Percentiles rank a stretch among this genome's conserved stretches.
phyloP scores from a whole-genome alignment of 495 filamentous ascomycete genomes.

The Penicillium waksmanii region DNA sequence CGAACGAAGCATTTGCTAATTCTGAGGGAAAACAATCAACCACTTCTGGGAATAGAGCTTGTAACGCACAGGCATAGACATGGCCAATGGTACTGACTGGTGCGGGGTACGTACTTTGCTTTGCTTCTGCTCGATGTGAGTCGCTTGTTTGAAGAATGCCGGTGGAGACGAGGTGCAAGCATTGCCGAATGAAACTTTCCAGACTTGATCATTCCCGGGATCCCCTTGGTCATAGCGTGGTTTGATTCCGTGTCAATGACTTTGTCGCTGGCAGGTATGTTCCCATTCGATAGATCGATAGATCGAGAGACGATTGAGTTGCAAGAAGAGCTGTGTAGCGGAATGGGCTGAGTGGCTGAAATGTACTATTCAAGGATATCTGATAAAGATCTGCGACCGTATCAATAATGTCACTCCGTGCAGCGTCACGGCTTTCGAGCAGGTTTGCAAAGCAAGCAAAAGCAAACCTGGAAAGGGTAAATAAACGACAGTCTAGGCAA shows the following conservation, averaged over 20 bases:
- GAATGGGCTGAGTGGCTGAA: too few relatives aligned
- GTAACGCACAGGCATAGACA: not conserved
- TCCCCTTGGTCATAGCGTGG: slow-evolving; percentile 3
- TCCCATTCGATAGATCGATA: slow-evolving; percentile 2
- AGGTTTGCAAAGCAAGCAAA: not conserved
- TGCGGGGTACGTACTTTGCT: not conserved
- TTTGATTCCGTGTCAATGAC: not conserved
- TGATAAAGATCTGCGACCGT: too few relatives aligned
- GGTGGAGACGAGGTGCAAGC: not conserved
- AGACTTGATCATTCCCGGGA: not conserved
- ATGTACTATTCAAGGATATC: too few relatives aligned
- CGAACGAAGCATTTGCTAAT: not conserved
- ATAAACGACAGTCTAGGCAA: not conserved
- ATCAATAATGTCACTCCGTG: too few relatives aligned
- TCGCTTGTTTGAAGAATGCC: not conserved
- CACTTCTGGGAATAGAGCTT: slow-evolving; percentile 5
- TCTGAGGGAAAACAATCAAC: not conserved
- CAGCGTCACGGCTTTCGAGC: not conserved
- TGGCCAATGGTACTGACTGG: not conserved
- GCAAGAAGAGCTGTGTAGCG: too few relatives aligned
- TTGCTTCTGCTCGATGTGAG: not conserved
- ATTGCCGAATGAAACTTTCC: not conserved
- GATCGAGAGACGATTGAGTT: not conserved
- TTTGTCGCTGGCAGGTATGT: slow-evolving; percentile 1
- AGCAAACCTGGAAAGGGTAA: not conserved